Evolutionary conservation across 192 early-diverging fungal species (phyloP).

Genomic region (Backusella parvicylindrica): DNA sequence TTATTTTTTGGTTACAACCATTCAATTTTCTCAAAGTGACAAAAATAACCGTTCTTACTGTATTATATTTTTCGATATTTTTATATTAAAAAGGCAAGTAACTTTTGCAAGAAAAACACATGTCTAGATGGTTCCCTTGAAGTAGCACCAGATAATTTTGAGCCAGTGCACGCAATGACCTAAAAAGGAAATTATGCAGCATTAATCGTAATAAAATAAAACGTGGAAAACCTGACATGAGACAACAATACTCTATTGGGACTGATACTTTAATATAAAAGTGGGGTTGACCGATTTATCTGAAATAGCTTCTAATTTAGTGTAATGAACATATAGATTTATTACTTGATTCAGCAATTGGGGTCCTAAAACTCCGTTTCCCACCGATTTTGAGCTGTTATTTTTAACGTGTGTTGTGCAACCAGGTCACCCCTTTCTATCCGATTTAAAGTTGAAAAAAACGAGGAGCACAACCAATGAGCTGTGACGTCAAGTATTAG

Average conservation of each 20-base stretch:
- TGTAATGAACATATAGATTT: neutral
- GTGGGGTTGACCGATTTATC: neutral
- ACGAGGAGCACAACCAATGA: neutral
- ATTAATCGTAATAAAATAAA: conserved; percentile 4
- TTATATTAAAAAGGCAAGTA: neutral
- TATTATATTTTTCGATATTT: neutral
- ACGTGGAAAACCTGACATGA: neutral
- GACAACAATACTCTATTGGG: neutral
- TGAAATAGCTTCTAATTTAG: neutral
- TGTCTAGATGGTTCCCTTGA: neutral
- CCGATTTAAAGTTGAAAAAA: conserved; percentile 5
- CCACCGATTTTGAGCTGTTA: neutral
- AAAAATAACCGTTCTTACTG: too few relatives aligned
- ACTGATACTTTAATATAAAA: neutral
- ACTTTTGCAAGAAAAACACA: neutral
- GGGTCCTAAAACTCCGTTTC: neutral
- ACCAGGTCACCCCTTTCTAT: neutral
- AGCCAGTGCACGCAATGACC: neutral
- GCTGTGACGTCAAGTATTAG: neutral
- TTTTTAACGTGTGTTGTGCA: neutral
- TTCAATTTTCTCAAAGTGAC: too few relatives aligned
- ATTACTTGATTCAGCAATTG: neutral
- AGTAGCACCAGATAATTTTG: neutral
- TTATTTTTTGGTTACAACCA: too few relatives aligned
- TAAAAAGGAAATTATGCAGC: conserved; percentile 5